Base-by-base conservation (phyloP, 768 basidiomycete genomes). In the Coprinopsis cinerea region DNA sequence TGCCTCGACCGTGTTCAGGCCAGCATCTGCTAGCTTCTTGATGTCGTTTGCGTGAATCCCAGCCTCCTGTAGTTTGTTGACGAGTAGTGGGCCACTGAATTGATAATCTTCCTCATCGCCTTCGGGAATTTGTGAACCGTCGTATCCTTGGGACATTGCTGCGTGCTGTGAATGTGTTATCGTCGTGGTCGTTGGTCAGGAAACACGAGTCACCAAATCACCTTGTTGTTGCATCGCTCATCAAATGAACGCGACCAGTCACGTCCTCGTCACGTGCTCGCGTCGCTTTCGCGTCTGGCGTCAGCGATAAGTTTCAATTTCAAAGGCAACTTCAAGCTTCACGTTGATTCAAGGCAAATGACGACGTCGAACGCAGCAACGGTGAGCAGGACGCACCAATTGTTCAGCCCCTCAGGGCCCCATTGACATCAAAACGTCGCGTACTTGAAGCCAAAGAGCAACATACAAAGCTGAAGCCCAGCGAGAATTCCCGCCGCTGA, bases 1-100 rank as follows among this genome's bases (percentile, higher is more conserved):
- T 14, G 92, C 81, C 64, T 99, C 96, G 55, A 99, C 82, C 2
- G 96, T 98, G 65, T 95, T 81, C 52, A 89, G 77, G 11, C 96
- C 96, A 25, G 89, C 91, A 44, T 96, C 94, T 11, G 81, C 66
- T 41, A 99, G 83, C 66, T 98, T 98, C 79, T 94, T 92, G 72
- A 94, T 85, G 61, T 98, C 96, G 58, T 91, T 88, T 24, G 83
- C 66, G 41, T 86, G 82, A 55, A 97, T 89, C 6, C 95, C 95
- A 15, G 83, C 82, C 71, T 95, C 93, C 70, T 93, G 78, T 27
- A 83, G 74, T 64, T 95, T 96, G 59, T 71, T 72, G 49, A 96
- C 83, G 42, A 93, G 83, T 52, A 95, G 73, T 49, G 93, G 93
- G 2, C 90, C 93, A 15, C 83, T 78, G 49, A 83, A 73, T 48